Base-by-base conservation (phyloP, 176 grass and related monocot genomes). In the Chrysopogon serrulatus region DNA sequence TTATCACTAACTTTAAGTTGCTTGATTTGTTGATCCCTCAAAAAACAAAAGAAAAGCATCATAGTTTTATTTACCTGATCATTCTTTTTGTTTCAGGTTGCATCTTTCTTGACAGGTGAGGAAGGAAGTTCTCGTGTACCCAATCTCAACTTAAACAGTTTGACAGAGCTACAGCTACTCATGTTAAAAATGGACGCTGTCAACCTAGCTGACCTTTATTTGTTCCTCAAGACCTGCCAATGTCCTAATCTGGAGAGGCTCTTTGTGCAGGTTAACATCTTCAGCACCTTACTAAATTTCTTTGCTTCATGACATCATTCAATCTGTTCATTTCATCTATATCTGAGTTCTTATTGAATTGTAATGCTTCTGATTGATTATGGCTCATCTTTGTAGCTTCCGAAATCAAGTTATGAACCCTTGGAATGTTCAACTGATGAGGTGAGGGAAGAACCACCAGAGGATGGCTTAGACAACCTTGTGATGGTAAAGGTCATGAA, bases 191-290 rank as follows among this genome's bases (percentile, higher is more conserved):
- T 92, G 90, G 77, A 41, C 4, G 71, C 82, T 56, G 19, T 31
- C 37, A 81, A 88, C 79, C 79, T 95, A 13, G 56, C 81, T 35
- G 80, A 88, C 37, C 71, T 95, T 23, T 95, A 69, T 73, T 4
- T 63, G 9, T 92, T 95, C 68, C 78, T 95, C 49, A 79, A 76
- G 45, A 80, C 57, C 21, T 88, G 59, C 74, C 68, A 81, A 27
- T 92, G 79, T 21, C 65, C 48, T 40, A 76, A 77, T 49, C 85
- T 95, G 56, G 73, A 86, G 74, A 85, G 51, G 44, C 86, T 95
- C 76, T 95, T 92, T 43, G 42, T 43, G 42, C 42, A 43, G 42
- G 42, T 43, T 78, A 21, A 43, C 12, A 43, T 12, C 10, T 13
- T 43, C 11, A 43, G 2, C 12, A 1, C 42, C 42, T 43, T 43